A percentile compares a stretch with the other conserved stretches of the same genome.
Evolutionary conservation across 371 early-diverging fungal species (phyloP).

Genomic region (Fennellomyces sp.): DNA sequence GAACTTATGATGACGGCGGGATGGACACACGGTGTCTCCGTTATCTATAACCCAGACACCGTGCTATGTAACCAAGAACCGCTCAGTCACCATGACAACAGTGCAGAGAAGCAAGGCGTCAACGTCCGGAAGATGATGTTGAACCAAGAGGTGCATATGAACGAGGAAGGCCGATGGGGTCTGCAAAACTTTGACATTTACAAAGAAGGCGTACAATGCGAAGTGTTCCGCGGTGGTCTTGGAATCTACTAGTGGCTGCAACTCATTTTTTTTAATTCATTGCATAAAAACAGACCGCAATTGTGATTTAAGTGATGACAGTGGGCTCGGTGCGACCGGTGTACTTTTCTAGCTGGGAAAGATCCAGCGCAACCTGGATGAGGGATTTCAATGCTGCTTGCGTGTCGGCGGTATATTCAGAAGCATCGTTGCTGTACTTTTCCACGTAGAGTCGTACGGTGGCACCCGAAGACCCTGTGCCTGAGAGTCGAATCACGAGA

Average conservation of each 20-base stretch:
- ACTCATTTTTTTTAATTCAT: not conserved
- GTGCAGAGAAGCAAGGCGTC: conserved; percentile 28
- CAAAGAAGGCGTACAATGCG: conserved; percentile 32
- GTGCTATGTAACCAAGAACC: conserved; percentile 50
- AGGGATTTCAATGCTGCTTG: conserved; percentile 88
- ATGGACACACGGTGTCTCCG: conserved; percentile 40
- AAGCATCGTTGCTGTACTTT: conserved; percentile 75
- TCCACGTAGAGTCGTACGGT: conserved; percentile 97
- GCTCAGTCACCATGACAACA: conserved; percentile 24
- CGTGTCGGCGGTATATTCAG: conserved; percentile 68
- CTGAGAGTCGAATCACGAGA: conserved; percentile 90
- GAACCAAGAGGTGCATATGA: conserved; percentile 31
- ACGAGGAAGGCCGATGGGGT: conserved; percentile 42
- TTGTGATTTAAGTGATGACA: conserved; percentile 78
- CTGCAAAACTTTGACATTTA: conserved; percentile 31
- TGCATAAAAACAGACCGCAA: not conserved
- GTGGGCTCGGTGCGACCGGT: conserved; percentile 93
- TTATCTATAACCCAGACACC: conserved; percentile 30
- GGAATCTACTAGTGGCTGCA: conserved; percentile 5
- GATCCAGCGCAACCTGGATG: conserved; percentile 81
- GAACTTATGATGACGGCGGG: conserved; percentile 46
- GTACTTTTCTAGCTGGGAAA: conserved; percentile 78
- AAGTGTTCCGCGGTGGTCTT: conserved; percentile 45
- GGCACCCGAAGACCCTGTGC: conserved; percentile 96
- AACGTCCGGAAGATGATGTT: conserved; percentile 32